Conservation (phyloP, 2,329 filamentous ascomycete genomes). For the Mycosphaerelloides madeirae region DNA sequence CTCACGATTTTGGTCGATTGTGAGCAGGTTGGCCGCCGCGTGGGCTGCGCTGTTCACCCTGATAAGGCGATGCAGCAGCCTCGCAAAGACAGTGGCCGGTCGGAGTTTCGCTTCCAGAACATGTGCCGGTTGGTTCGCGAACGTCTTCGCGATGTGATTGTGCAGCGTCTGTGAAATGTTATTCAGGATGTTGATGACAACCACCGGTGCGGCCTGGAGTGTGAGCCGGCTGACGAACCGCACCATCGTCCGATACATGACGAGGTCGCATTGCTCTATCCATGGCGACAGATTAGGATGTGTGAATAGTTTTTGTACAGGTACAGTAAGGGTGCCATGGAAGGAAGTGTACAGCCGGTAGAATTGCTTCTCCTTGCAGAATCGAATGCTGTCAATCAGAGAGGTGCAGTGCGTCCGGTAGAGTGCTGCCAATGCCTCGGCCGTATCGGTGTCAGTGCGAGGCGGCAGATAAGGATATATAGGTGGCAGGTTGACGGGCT, state of each 20-base stretch:
- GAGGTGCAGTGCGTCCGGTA: constrained; percentile 95
- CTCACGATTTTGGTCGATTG: constrained; percentile 80
- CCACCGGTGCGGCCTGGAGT: constrained; percentile 82
- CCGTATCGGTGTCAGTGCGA: constrained; percentile 80
- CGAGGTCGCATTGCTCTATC: constrained; percentile 93
- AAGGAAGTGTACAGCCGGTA: constrained; percentile 94
- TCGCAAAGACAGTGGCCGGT: constrained; percentile 83
- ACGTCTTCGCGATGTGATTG: constrained; percentile 75
- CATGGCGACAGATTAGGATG: constrained; percentile 77
- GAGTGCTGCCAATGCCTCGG: constrained; percentile 76
- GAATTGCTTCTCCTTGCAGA: constrained; percentile 94
- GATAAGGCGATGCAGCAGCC: constrained; percentile 77
- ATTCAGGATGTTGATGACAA: constrained; percentile 79
- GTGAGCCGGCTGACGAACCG: constrained; percentile 83
- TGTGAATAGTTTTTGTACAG: constrained; percentile 86
- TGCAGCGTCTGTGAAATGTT: constrained; percentile 81
- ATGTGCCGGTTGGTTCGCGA: constrained; percentile 77
- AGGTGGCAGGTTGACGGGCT: constrained; percentile 73
- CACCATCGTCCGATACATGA: constrained; percentile 96
- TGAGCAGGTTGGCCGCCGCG: constrained; percentile 87
- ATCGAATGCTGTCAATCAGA: constrained; percentile 89
- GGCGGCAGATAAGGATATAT: constrained; percentile 76
- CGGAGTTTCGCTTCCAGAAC: constrained; percentile 82
- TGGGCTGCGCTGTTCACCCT: constrained; percentile 92
- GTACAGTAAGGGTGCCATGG: constrained; percentile 92